Conservation (phyloP, 257 asterid genomes). For the Buddleja alternifolia region DNA sequence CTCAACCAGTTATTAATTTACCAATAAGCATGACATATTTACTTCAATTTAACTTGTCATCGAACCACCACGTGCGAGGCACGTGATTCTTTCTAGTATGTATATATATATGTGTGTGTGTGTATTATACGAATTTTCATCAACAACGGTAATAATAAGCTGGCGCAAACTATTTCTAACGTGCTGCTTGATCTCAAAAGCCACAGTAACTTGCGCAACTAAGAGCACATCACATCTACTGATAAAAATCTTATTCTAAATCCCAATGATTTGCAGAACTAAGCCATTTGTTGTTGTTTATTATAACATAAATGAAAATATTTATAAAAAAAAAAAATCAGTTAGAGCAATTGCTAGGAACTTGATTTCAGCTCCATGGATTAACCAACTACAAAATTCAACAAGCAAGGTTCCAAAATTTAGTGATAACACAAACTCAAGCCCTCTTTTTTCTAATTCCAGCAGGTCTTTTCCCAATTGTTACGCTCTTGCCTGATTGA, state of each 20-base stretch:
- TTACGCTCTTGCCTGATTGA: conserved; percentile 45
- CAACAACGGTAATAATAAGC: too few relatives aligned
- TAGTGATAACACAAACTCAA: conserved; percentile 23
- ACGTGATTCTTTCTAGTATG: too few relatives aligned
- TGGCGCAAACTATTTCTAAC: too few relatives aligned
- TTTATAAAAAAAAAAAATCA: neutral
- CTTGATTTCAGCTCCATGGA: neutral
- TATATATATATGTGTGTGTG: too few relatives aligned
- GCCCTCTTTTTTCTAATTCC: conserved; percentile 67
- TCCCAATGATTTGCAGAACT: conserved; percentile 1
- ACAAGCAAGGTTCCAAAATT: conserved; percentile 6
- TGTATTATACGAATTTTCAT: too few relatives aligned
- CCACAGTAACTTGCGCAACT: conserved; percentile 15
- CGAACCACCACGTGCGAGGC: too few relatives aligned
- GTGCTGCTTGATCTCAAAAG: too few relatives aligned
- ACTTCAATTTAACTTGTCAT: too few relatives aligned
- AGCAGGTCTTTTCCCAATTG: conserved; percentile 46
- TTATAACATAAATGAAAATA: neutral
- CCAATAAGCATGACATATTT: too few relatives aligned
- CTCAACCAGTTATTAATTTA: too few relatives aligned
- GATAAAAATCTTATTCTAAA: neutral
- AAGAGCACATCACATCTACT: neutral
- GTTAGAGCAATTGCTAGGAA: neutral
- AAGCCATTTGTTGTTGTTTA: neutral
- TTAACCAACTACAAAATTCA: conserved; percentile 27